A percentile compares a stretch with the other conserved stretches of the same genome.
Conservation (phyloP, 2,329 filamentous ascomycete genomes). For the Penicillium rolfsii region DNA sequence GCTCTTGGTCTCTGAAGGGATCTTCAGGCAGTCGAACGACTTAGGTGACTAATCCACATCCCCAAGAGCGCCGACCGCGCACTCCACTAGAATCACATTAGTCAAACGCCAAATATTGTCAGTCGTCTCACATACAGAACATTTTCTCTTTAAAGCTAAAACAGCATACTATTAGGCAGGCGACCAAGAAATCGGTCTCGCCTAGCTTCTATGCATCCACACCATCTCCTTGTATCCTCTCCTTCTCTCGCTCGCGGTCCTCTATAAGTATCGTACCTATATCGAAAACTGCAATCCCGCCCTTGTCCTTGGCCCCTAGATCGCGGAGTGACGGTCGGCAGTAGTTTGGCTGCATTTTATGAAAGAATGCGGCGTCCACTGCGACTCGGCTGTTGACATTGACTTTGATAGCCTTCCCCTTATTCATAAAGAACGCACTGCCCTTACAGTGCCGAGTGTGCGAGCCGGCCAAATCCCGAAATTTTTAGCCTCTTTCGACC, state of each 20-base stretch:
- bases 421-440: constrained; percentile 25
- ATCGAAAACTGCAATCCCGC: not conserved
- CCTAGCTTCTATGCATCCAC: not conserved
- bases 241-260: constrained; percentile 4
- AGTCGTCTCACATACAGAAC: not conserved
- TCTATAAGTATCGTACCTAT: not conserved
- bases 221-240: not conserved
- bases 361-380: not conserved
- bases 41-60: not conserved
- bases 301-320: not conserved
- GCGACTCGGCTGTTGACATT: not conserved
- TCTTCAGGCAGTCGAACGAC: too few relatives aligned
- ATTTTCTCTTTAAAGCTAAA: constrained; percentile 3
- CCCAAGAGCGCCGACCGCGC: not conserved
- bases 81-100: not conserved
- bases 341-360: constrained; percentile 1
- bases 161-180: not conserved
- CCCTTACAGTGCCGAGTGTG: constrained; percentile 38
- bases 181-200: not conserved
- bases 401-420: not conserved
- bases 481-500: constrained; percentile 32
- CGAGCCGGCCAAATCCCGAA: constrained; percentile 31
- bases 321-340: not conserved
- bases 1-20: too few relatives aligned
- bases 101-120: not conserved